Conservation (phyloP, 257 asterid species). For the Solanum paucissectum region DNA sequence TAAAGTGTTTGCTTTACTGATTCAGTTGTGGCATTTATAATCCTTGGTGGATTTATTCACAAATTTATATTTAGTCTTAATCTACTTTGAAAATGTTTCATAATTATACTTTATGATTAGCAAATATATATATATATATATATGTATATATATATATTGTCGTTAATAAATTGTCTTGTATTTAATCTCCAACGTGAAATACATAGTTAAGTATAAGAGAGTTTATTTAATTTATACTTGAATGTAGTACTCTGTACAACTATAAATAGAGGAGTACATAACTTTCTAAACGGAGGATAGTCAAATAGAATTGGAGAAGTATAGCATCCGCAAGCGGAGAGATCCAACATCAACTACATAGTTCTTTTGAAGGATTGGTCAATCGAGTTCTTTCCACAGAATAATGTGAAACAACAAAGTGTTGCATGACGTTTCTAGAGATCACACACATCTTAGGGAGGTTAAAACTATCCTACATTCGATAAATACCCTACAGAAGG, state of each 20-base stretch:
- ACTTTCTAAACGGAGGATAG: not conserved
- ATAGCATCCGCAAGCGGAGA: not conserved
- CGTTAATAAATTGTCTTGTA: not conserved
- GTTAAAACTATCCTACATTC: no score
- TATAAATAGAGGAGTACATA: not conserved
- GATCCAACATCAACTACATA: not conserved
- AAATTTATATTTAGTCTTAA: not conserved
- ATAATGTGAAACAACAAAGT: no score
- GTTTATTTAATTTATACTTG: not conserved
- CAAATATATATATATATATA: no score
- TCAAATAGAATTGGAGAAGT: not conserved
- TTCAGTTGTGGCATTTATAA: not conserved
- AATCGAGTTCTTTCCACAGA: no score
- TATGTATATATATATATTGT: no score
- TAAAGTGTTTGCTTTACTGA: not conserved
- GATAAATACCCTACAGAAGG: rapidly evolving
- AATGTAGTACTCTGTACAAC: no score
- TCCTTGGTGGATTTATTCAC: not conserved
- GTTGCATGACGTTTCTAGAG: no score
- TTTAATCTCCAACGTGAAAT: no score
- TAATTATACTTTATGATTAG: not conserved
- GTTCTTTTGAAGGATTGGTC: no score
- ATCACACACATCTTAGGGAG: no score
- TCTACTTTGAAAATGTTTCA: not conserved
- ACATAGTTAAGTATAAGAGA: not conserved